These are phyloP conservation scores for Fusarium floridanum DNA, from an alignment of 2,329 filamentous ascomycete species.

Conservation along the genomic window DNA sequence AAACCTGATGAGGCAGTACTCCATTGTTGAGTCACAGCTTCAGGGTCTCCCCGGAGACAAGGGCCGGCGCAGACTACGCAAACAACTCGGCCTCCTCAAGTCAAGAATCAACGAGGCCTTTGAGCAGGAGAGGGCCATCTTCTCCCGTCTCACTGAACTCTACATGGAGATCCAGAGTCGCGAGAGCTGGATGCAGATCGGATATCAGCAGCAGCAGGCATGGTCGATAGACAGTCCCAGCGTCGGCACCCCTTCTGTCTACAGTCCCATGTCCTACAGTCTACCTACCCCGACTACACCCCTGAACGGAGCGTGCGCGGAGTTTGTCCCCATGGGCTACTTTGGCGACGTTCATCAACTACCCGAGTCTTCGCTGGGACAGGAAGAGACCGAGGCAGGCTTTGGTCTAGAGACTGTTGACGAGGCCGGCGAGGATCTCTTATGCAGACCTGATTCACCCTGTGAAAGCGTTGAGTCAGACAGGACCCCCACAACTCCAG, in stretches of 20 bases:
- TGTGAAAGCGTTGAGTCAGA: constrained; percentile 6
- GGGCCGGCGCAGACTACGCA: constrained; percentile 52
- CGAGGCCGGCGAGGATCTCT: constrained; percentile 39
- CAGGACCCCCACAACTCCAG: constrained; percentile 18
- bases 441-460: constrained; percentile 9
- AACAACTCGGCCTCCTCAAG: constrained; percentile 57
- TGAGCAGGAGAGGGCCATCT: constrained; percentile 61
- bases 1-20: constrained; percentile 56
- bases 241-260: constrained; percentile 20
- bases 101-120: constrained; percentile 59
- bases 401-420: constrained; percentile 44
- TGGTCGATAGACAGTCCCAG: constrained; percentile 23
- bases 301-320: constrained; percentile 46
- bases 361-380: constrained; percentile 4
- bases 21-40: constrained; percentile 52
- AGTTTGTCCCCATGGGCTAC: constrained; percentile 50
- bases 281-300: constrained; percentile 38
- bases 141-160: constrained; percentile 62
- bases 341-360: constrained; percentile 23
- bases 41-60: constrained; percentile 40
- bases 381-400: neutral
- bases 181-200: constrained; percentile 54
- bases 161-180: constrained; percentile 62
- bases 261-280: constrained; percentile 22
- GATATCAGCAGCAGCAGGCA: constrained; percentile 34